Base-by-base conservation (phyloP, 768 basidiomycete species). In the Butyriboletus loyo region DNA sequence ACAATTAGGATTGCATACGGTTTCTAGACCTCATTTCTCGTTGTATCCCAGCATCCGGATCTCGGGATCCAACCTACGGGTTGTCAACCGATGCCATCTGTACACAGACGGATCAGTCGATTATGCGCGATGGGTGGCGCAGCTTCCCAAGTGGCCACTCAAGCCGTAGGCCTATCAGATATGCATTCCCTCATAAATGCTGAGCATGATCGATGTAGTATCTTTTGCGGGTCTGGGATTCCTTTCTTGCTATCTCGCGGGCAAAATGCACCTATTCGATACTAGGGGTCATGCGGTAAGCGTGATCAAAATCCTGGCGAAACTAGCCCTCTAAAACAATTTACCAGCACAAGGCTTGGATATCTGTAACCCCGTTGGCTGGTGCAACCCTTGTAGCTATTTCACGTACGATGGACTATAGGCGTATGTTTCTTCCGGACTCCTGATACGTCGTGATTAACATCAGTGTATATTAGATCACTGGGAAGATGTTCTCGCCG, bases 101-200 rank as follows among this genome's bases (percentile, higher is more conserved):
- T 69, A 91, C 90, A 1, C 86, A 87, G 60, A 75, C 81, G 5
- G 72, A 89, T 56, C 60, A 66, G 17, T 57, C 64, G 8, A 77
- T 85, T 25, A 68, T 94, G 57, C 72, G 76, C 27, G 92, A 96
- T 71, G 95, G 94, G 1, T 98, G 92, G 75, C 81, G 89, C 60
- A 94, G 92, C 64, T 97, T 98, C 69, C 88, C 87, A 14, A 92
- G 89, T 49, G 95, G 95, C 1, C 94, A 97, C 70, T 86, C 92
- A 4, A 92, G 90, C 59, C 55, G 92, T 94, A 71, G 45, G 87
- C 73, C 41, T 14, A 17, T 24, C 39, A 34, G 27, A 38, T 31
- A 7, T 22, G 17, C 5, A 27, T 39, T 0, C 15, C 24, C 13
- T 5, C 22, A 14, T 22, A 24, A 22, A 39, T 10, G 52, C 37